These are phyloP conservation scores for Monosporascus sp. DNA, from an alignment of 2,329 filamentous ascomycete species.

Conservation along the genomic window DNA sequence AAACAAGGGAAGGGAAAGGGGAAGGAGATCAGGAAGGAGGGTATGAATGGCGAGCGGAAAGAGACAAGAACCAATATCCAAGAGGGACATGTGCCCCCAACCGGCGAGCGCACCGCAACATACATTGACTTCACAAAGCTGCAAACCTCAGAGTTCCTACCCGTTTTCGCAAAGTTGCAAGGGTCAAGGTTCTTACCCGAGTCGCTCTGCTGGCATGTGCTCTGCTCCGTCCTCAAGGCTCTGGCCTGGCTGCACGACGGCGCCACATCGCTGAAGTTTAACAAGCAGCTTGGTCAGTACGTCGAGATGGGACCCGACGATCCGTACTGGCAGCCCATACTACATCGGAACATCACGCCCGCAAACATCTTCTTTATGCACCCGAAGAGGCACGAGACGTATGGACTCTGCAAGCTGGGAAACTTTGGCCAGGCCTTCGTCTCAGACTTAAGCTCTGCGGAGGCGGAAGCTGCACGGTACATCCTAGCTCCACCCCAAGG, in stretches of 20 bases:
- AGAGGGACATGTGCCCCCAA: too few species aligned
- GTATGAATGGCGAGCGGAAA: neutral
- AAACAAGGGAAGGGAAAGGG: slow-evolving; percentile 2
- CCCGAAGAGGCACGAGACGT: slow-evolving; percentile 41
- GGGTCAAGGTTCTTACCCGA: slow-evolving; percentile 40
- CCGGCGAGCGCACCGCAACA: too few species aligned
- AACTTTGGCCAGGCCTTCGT: slow-evolving; percentile 37
- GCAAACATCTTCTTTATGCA: slow-evolving; percentile 47
- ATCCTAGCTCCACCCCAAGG: slow-evolving; percentile 19
- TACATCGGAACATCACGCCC: slow-evolving; percentile 43
- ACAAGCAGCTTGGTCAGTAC: slow-evolving; percentile 4
- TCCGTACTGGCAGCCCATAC: slow-evolving; percentile 44
- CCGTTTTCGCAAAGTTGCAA: neutral
- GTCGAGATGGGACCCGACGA: slow-evolving; percentile 18
- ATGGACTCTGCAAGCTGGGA: slow-evolving; percentile 50
- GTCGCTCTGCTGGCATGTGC: slow-evolving; percentile 51
- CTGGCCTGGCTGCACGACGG: slow-evolving; percentile 50
- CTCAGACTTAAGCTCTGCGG: slow-evolving; percentile 30
- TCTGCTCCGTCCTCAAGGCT: slow-evolving; percentile 41
- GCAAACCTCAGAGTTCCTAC: too few species aligned
- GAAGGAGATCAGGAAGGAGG: neutral
- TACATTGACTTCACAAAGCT: too few species aligned
- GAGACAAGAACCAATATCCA: too few species aligned
- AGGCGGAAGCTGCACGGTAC: slow-evolving; percentile 2
- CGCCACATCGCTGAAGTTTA: slow-evolving; percentile 17